A percentile compares a stretch with the other conserved stretches of the same genome.
phyloP scores from a whole-genome alignment of 148 eudicot species.

The Talinum fruticosum region DNA sequence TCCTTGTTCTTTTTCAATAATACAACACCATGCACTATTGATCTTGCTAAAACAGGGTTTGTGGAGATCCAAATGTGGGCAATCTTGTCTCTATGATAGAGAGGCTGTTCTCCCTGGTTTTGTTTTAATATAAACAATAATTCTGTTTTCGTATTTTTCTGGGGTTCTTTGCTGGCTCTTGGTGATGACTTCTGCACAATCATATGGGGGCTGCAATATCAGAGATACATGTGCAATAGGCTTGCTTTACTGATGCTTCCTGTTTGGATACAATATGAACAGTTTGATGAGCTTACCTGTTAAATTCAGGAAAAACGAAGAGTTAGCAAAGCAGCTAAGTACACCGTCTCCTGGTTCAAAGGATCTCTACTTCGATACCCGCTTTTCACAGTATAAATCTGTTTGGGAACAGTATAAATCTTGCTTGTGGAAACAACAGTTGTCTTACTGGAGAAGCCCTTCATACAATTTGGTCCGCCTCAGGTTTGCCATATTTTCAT shows the following conservation, averaged over 20 bases:
- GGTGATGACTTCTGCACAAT: too few relatives aligned
- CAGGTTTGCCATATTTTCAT: slow-evolving; percentile 29
- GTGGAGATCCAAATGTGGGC: too few relatives aligned
- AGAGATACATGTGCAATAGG: too few relatives aligned
- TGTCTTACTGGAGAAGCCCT: slow-evolving; percentile 92
- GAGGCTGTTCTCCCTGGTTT: too few relatives aligned
- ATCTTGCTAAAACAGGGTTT: too few relatives aligned
- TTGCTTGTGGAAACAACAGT: slow-evolving; percentile 76
- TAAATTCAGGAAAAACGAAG: slow-evolving; percentile 53
- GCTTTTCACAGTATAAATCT: slow-evolving; percentile 52
- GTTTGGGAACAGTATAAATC: slow-evolving; percentile 77
- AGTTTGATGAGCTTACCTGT: not conserved
- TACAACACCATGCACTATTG: too few relatives aligned
- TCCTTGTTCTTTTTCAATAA: too few relatives aligned
- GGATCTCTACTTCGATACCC: slow-evolving; percentile 49
- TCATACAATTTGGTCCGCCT: slow-evolving; percentile 61
- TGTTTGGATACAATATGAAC: too few relatives aligned
- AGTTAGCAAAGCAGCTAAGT: slow-evolving; percentile 41
- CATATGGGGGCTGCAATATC: too few relatives aligned
- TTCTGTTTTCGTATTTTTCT: not conserved
- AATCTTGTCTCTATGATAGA: too few relatives aligned
- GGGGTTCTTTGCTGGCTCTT: too few relatives aligned
- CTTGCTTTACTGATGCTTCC: too few relatives aligned
- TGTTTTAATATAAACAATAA: not conserved
- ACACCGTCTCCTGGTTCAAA: slow-evolving; percentile 58